A percentile compares a stretch with the other conserved stretches of the same genome.
Conservation (phyloP, 2,329 filamentous ascomycete genomes). For the Trichophyton benhamiae region DNA sequence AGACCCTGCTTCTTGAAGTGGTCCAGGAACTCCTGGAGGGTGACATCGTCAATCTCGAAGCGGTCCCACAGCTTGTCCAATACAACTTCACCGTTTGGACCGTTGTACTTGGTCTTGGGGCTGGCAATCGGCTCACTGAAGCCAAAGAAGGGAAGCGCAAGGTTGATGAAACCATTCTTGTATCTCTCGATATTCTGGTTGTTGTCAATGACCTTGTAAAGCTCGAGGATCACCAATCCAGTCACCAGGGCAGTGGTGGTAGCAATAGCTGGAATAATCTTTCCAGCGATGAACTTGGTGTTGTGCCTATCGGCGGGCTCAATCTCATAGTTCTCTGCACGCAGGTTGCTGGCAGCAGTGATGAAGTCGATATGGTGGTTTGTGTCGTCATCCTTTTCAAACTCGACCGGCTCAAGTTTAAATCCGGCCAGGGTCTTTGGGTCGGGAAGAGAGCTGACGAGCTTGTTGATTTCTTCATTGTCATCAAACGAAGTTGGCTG, state of each 20-base stretch:
- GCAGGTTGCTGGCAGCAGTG: slow-evolving; percentile 88
- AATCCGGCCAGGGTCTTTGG: slow-evolving; percentile 75
- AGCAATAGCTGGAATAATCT: slow-evolving; percentile 97
- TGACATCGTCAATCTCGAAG: slow-evolving; percentile 80
- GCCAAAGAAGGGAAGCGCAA: slow-evolving; percentile 92
- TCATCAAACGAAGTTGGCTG: slow-evolving; percentile 79
- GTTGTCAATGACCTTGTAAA: slow-evolving; percentile 93
- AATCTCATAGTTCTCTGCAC: slow-evolving; percentile 97
- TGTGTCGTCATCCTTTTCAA: slow-evolving; percentile 96
- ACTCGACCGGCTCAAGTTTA: slow-evolving; percentile 83
- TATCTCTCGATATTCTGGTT: slow-evolving; percentile 96
- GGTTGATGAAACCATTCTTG: slow-evolving; percentile 97
- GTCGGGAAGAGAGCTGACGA: slow-evolving; percentile 60
- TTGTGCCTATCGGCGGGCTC: slow-evolving; percentile 84
- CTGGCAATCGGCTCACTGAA: slow-evolving; percentile 95
- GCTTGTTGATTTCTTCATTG: slow-evolving; percentile 58
- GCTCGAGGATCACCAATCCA: slow-evolving; percentile 78
- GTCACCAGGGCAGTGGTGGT: slow-evolving; percentile 95
- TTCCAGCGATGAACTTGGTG: slow-evolving; percentile 99
- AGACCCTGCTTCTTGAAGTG: slow-evolving; percentile 72
- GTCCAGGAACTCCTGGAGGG: slow-evolving; percentile 69
- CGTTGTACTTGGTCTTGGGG: slow-evolving; percentile 80
- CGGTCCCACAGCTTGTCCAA: slow-evolving; percentile 98
- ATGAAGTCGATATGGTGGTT: slow-evolving; percentile 99
- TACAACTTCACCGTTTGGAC: slow-evolving; percentile 62